phyloP scores from a whole-genome alignment of 192 early-diverging fungal species.

The Umbelopsis vinacea region DNA sequence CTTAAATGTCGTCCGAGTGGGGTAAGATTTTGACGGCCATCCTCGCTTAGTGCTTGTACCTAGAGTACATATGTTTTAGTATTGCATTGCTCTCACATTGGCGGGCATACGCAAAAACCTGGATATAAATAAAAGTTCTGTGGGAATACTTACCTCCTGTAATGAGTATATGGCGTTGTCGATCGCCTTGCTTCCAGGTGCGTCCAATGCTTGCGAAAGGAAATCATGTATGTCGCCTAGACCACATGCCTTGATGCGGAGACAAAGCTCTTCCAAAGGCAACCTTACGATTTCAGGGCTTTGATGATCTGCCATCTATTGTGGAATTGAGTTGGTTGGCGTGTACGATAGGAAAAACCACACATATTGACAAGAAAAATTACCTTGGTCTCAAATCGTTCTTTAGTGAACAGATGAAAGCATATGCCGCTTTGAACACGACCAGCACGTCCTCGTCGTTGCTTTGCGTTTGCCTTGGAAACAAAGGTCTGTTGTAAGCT shows the following conservation, averaged over 20 bases:
- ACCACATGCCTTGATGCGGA: conserved; percentile 60
- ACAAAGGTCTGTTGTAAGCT: conserved; percentile 66
- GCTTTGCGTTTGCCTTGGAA: conserved; percentile 68
- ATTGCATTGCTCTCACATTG: no score
- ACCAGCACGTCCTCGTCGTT: conserved; percentile 85
- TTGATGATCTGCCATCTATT: conserved; percentile 53
- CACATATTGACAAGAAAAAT: neutral
- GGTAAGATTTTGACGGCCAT: conserved; percentile 49
- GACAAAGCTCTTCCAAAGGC: conserved; percentile 77
- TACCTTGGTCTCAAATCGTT: conserved; percentile 50
- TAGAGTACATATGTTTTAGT: conserved; percentile 1
- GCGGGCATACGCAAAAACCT: no score
- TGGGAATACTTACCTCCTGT: conserved; percentile 48
- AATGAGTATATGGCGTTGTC: conserved; percentile 55
- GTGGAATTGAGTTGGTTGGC: neutral
- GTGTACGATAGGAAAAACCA: neutral
- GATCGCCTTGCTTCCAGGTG: conserved; percentile 55
- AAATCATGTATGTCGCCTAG: conserved; percentile 50
- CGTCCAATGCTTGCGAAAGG: conserved; percentile 54
- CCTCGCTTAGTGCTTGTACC: conserved; percentile 51
- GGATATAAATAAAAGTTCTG: neutral
- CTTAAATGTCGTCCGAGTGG: conserved; percentile 65
- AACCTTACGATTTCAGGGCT: conserved; percentile 74
- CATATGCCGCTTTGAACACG: conserved; percentile 77
- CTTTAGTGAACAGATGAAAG: conserved; percentile 69